Evolutionary conservation across 192 early-diverging fungal genomes (phyloP).

Genomic region (Gamsiella multidivaricata): DNA sequence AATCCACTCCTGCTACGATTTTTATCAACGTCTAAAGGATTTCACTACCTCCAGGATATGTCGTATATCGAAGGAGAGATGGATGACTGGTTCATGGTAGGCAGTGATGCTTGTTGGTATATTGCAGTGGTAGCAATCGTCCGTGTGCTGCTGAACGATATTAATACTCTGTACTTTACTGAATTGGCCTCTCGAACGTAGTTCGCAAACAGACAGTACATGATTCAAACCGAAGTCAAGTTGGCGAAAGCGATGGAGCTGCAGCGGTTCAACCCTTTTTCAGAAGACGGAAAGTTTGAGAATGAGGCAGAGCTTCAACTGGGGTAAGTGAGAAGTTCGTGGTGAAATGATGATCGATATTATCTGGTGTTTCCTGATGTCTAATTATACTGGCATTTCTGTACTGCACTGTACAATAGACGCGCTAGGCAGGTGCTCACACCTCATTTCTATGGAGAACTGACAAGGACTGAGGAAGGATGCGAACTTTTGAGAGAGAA

Average conservation of each 20-base stretch:
- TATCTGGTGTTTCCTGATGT: too few relatives aligned
- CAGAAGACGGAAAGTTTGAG: slow-evolving; percentile 49
- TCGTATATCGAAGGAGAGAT: slow-evolving; percentile 81
- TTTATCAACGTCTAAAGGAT: slow-evolving; percentile 77
- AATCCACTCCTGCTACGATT: slow-evolving; percentile 77
- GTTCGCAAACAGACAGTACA: slow-evolving; percentile 53
- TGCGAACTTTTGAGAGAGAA: slow-evolving; percentile 68
- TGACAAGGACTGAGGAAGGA: slow-evolving; percentile 82
- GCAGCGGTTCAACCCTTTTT: slow-evolving; percentile 46
- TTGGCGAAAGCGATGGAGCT: slow-evolving; percentile 47
- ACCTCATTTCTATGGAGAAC: slow-evolving; percentile 84
- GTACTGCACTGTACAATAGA: slow-evolving; percentile 14
- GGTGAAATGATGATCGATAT: too few relatives aligned
- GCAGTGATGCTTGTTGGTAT: neutral
- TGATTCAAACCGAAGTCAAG: slow-evolving; percentile 52
- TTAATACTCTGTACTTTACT: too few relatives aligned
- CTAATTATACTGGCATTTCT: too few relatives aligned
- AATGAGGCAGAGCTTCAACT: slow-evolving; percentile 32
- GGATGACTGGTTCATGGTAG: slow-evolving; percentile 86
- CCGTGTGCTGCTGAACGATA: too few relatives aligned
- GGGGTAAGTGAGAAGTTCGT: slow-evolving; percentile 25
- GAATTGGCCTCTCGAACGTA: too few relatives aligned
- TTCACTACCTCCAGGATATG: slow-evolving; percentile 73
- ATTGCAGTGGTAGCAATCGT: too few relatives aligned
- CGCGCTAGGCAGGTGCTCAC: slow-evolving; percentile 48